Evolutionary conservation across 371 early-diverging fungal species (phyloP).

Genomic region (Mucor velutinosus): DNA sequence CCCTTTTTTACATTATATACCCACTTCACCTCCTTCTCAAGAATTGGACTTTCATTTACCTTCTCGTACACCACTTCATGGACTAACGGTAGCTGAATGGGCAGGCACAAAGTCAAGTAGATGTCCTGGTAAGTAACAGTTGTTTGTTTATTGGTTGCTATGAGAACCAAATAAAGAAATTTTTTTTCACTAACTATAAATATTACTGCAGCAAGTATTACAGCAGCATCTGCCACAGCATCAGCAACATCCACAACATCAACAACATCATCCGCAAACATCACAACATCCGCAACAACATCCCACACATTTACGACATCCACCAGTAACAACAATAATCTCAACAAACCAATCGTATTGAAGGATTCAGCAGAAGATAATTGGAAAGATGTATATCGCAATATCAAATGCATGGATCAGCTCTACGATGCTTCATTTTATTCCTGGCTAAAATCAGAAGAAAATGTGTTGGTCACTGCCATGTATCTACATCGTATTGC

Average conservation of each 20-base stretch:
- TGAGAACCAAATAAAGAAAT: conserved; percentile 2
- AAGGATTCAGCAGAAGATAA: conserved; percentile 15
- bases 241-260: neutral
- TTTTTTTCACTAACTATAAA: conserved; percentile 1
- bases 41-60: conserved; percentile 37
- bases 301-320: neutral
- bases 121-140: conserved; percentile 6
- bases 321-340: neutral
- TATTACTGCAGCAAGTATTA: neutral
- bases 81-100: conserved; percentile 39
- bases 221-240: neutral
- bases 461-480: conserved; percentile 69
- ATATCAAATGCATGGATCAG: conserved; percentile 72
- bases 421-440: conserved; percentile 75
- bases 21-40: conserved; percentile 30
- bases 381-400: conserved; percentile 71
- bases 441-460: conserved; percentile 73
- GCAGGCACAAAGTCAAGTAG: conserved; percentile 25
- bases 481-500: conserved; percentile 73
- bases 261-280: neutral
- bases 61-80: conserved; percentile 36
- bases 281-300: conserved; percentile 1
- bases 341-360: conserved; percentile 12
- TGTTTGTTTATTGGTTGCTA: conserved; percentile 2
- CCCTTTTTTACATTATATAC: conserved; percentile 33